Base-by-base conservation (phyloP, 1,284 basidiomycete species). In the Meira miltonrushii region DNA sequence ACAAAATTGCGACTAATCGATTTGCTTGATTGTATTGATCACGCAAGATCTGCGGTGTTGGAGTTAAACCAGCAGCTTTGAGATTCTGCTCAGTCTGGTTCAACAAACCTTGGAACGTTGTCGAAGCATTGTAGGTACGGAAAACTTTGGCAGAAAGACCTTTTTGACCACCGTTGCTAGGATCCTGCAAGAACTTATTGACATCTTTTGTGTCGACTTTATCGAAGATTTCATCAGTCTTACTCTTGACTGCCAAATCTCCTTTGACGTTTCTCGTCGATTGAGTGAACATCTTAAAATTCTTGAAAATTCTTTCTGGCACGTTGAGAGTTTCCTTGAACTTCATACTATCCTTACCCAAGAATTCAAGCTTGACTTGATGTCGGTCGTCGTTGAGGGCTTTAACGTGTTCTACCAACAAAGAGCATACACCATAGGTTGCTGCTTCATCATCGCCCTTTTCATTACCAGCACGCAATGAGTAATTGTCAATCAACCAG, bases 151-250 rank as follows among this genome's bases (percentile, higher is more conserved):
- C 75, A 17, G 70, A 71, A 9, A 78, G 64, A 8, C 75, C 75
- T 44, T 71, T 68, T 73, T 77, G 76, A 58, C 73, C 73, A 28
- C 62, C 58, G 23, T 64, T 60, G 3, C 15, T n/a, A n/a, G 44
- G 59, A 49, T 69, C 65, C 55, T 70, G 67, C 9, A 78, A 59
- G 58, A 75, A 78, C 53, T 75, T 71, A 62, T 78, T 78, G 44
- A 78, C 74, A 52, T 64, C 62, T 12, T 67, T 65, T 51, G 72
- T 50, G 53, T 61, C 61, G 4, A 68, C 64, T 10, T 63, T 64
- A 53, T 68, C 95, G 74, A 99, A 98, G 57, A 98, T 80, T 64
- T 88, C 86, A 76, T 98, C 94, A 13, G 86, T 86, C 60, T 90
- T 88, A 55, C 84, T 83, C 83, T 97, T 97, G 70, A 88, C 88